phyloP scores from a whole-genome alignment of 2,329 filamentous ascomycete genomes.

The Hirsutella rhossiliensis region DNA sequence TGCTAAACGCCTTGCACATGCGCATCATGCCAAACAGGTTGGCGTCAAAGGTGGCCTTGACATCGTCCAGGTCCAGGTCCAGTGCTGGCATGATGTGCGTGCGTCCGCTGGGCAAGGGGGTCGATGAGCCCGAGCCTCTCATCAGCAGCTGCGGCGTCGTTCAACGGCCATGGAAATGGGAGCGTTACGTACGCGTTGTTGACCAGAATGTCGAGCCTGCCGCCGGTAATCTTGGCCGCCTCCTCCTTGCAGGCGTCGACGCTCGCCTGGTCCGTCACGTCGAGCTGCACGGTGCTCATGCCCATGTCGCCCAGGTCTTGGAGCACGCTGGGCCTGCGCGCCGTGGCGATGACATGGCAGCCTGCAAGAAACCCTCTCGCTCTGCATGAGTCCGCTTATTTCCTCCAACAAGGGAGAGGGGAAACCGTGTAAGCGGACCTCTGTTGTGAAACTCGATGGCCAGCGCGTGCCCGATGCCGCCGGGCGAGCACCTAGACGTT shows the following conservation, averaged over 20 bases:
- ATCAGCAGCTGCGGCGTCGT: neutral
- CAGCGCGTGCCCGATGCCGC: conserved; percentile 44
- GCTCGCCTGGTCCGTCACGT: conserved; percentile 39
- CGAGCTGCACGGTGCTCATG: conserved; percentile 37
- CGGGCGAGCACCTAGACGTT: conserved; percentile 39
- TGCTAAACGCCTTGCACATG: conserved; percentile 37
- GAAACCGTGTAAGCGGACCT: conserved; percentile 21
- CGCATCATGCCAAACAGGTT: conserved; percentile 47
- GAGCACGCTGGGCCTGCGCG: conserved; percentile 36
- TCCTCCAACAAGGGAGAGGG: neutral
- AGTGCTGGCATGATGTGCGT: conserved; percentile 38
- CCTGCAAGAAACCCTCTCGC: conserved; percentile 8
- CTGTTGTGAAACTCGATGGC: conserved; percentile 39
- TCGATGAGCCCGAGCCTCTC: neutral
- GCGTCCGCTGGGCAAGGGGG: conserved; percentile 26
- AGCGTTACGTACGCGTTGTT: conserved; percentile 41
- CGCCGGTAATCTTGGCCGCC: conserved; percentile 34
- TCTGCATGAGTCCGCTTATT: neutral
- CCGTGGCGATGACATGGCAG: conserved; percentile 43
- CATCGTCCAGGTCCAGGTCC: conserved; percentile 38
- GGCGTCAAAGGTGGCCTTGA: conserved; percentile 41
- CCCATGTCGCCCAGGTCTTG: conserved; percentile 30
- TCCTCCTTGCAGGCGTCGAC: conserved; percentile 35
- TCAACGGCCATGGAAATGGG: neutral
- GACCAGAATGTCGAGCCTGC: conserved; percentile 43